Conservation (phyloP, 1,284 basidiomycete genomes). For the Ceratobasidium sp. region DNA sequence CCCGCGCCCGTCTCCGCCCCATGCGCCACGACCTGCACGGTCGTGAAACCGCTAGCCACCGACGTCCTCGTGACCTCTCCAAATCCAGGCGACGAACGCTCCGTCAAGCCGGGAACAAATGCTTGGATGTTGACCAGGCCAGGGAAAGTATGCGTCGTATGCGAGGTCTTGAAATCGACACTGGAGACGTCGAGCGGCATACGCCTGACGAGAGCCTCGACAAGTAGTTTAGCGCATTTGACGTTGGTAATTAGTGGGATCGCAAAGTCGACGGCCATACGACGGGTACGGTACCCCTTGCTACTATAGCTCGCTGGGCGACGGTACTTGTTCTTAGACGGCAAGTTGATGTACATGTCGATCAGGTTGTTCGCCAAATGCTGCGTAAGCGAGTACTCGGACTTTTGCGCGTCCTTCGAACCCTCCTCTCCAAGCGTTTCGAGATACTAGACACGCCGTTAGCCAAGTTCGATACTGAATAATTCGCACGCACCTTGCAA, state of each 20-base stretch:
- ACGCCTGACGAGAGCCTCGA: slow-evolving; percentile 92
- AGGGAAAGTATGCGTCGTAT: slow-evolving; percentile 90
- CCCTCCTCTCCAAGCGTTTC: slow-evolving; percentile 85
- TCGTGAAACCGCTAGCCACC: slow-evolving; percentile 88
- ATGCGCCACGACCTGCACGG: slow-evolving; percentile 79
- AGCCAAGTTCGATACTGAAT: slow-evolving; percentile 32
- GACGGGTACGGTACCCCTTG: slow-evolving; percentile 95
- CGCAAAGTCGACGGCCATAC: slow-evolving; percentile 99
- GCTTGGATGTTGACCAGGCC: slow-evolving; percentile 90
- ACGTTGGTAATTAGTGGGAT: slow-evolving; percentile 98
- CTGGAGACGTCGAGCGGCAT: slow-evolving; percentile 88
- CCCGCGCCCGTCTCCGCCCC: slow-evolving; percentile 62
- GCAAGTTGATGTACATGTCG: slow-evolving; percentile 99
- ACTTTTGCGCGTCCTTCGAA: slow-evolving; percentile 80
- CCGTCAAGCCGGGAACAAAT: slow-evolving; percentile 82
- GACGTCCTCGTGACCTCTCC: slow-evolving; percentile 79
- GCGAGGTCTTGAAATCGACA: slow-evolving; percentile 95
- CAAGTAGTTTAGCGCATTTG: slow-evolving; percentile 97
- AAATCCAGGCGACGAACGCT: slow-evolving; percentile 71
- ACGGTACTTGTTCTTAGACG: slow-evolving; percentile 97
- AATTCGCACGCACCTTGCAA: slow-evolving; percentile 70
- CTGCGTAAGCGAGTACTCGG: slow-evolving; percentile 94
- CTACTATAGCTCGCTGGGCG: slow-evolving; percentile 97
- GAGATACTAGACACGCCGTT: slow-evolving; percentile 71
- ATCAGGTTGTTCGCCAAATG: slow-evolving; percentile 96